Evolutionary conservation across 2,329 filamentous ascomycete genomes (phyloP), one percentile per base, ranked within the genome.

Genomic region (Calonectria fujianensis): DNA sequence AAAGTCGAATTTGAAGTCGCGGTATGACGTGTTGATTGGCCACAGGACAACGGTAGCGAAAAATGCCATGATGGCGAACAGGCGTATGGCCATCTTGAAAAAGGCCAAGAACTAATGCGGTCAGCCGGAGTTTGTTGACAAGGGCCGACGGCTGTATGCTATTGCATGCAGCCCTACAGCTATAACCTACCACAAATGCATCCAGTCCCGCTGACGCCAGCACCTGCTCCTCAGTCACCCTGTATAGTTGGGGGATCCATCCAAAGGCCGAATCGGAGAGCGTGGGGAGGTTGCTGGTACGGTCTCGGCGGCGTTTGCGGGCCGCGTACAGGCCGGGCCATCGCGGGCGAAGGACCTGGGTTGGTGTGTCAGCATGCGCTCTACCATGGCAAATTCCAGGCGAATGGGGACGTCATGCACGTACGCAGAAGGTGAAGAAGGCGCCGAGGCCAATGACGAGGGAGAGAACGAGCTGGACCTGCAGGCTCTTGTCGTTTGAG

Each of bases 321-420:
- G 97, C 97, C 39, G 96, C 94, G 84, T 98, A 99, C 1, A 99
- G 90, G 29, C 93, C 90, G 64, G 95, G 94, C 97, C 97, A 99
- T 92, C 95, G 93, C 77, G 96, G 96, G 64, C 97, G 94, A 32
- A 99, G 88, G 63, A 96, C 88, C 95, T 97, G 24, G 39, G 37
- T 29, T 3, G 14, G 29, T 11, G 20, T 9, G 51, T 74, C 45
- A 70, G 61, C 32, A 51, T 37, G 27, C 14, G 45, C 64, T 67
- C 29, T n/a, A 24, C 27, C 20, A 24, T 14, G 18, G 14, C 20
- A 29, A 11, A 7, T 27, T 29, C 37, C 18, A 37, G n/a, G 13
- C 16, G 27, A 20, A 52, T 27, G 31, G 20, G 5, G 51, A 11
- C 20, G 32, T 29, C 11, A 39, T 54, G 27, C 52, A 84, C 91